These are phyloP conservation scores for Hanseniaspora jakobsenii DNA, from an alignment of 805 yeast genomes.

Conservation along the genomic window DNA sequence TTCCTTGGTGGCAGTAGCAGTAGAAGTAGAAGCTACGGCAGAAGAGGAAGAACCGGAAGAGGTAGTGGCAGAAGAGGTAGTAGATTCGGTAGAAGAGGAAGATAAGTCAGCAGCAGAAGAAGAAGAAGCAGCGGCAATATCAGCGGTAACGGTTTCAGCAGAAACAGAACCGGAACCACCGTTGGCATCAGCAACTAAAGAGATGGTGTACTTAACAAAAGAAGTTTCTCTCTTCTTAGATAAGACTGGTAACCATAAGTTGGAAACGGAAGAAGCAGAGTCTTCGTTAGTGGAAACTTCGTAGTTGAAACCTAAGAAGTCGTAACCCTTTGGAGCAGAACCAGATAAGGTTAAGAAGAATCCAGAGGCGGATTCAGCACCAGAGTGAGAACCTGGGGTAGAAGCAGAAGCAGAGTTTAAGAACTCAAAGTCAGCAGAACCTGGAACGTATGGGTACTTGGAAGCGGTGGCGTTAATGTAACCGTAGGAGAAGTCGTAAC, in stretches of 20 bases:
- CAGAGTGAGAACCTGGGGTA: conserved; percentile 3
- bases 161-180: conserved; percentile 13
- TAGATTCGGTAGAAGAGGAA: conserved; percentile 26
- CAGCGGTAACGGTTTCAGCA: conserved; percentile 1
- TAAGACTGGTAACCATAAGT: conserved; percentile 12
- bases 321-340: not conserved
- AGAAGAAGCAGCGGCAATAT: not conserved
- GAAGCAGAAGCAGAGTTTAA: not conserved
- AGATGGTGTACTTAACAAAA: conserved; percentile 6
- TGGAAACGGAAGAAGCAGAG: not conserved
- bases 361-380: conserved; percentile 2
- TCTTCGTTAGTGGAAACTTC: not conserved
- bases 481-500: conserved; percentile 1
- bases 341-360: conserved; percentile 11
- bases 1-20: conserved; percentile 20
- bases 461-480: conserved; percentile 1
- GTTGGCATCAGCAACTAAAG: conserved; percentile 4
- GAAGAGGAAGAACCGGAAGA: conserved; percentile 27
- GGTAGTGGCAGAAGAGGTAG: conserved; percentile 24
- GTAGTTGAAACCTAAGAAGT: not conserved
- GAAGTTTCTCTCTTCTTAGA: conserved; percentile 3
- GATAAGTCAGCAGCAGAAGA: not conserved
- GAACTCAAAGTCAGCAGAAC: not conserved
- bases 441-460: not conserved
- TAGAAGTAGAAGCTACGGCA: conserved; percentile 20